Base-by-base conservation (phyloP, 2,329 filamentous ascomycete genomes). In the Xylaria digitata region DNA sequence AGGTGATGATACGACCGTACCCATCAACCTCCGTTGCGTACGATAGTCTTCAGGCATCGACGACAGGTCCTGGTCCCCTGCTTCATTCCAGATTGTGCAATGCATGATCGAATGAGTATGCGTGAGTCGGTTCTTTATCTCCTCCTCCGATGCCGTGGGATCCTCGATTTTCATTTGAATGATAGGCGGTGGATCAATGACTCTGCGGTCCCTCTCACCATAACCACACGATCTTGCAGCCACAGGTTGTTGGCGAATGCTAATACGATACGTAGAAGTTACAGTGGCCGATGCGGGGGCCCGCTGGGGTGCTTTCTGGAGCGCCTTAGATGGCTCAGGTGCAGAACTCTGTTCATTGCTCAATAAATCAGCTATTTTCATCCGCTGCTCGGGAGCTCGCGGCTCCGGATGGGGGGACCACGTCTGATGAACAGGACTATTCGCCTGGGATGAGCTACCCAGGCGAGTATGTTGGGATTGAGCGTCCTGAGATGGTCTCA, bases 171-270 rank as follows among this genome's bases (percentile, higher is more conserved):
- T 82, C 53, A 95, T 85, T 75, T 95, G 89, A 23, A 96, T 86
- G 74, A 96, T 95, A 15, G 92, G 92, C 2, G 92, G 92, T 46
- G 92, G 92, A 75, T 96, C 92, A 69, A 96, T 92, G 17, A 94
- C 92, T 68, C 92, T 86, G 45, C 92, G 87, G 75, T 96, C 92
- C 70, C 92, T 85, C 78, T 95, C 92, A 67, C 92, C 92, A 76
- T 94, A 95, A 1, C 92, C 92, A 74, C 92, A 96, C 48, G 92
- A 92, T 72, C 92, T 85, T 60, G 92, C 92, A 0, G 92, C 92
- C 19, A 88, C 83, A 8, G 92, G 92, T 74, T 95, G 92, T 77
- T 96, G 92, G 56, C 92, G 89, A 68, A 95, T 87, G 50, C 78
- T 81, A 63, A 92, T 84, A 43, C 74, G 78, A 72, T 83, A 84